phyloP scores from a whole-genome alignment of 768 basidiomycete genomes.

The Lactifluus echinatus region DNA sequence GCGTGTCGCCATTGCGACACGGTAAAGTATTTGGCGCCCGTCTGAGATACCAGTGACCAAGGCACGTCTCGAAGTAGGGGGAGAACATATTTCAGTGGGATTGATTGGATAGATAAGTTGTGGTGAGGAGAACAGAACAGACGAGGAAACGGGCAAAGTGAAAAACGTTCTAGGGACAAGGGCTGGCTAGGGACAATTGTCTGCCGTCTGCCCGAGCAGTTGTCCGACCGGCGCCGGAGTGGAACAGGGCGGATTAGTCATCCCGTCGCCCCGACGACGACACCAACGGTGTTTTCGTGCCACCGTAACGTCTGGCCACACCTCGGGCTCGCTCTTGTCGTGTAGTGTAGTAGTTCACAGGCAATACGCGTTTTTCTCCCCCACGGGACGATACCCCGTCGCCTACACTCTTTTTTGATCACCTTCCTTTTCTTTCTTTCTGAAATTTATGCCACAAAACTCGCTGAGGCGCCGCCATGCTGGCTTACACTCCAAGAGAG shows the following conservation, averaged over 20 bases:
- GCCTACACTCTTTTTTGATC: constrained; percentile 5
- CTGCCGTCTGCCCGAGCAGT: not conserved
- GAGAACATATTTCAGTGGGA: not conserved
- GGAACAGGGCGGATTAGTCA: not conserved
- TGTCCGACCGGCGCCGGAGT: not conserved
- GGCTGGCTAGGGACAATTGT: not conserved
- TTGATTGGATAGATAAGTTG: too few species aligned
- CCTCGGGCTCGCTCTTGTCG: not conserved
- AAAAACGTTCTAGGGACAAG: not conserved
- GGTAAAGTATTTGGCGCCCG: constrained; percentile 4
- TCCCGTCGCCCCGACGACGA: not conserved
- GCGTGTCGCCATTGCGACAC: constrained; percentile 18
- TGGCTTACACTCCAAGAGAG: not conserved
- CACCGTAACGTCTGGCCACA: too few species aligned
- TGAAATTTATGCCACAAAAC: constrained; percentile 2
- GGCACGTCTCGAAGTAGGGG: too few species aligned
- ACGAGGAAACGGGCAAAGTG: not conserved
- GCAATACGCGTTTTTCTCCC: not conserved
- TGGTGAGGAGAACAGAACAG: not conserved
- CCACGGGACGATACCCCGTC: not conserved
- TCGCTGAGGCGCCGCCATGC: not conserved
- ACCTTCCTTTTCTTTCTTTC: not conserved
- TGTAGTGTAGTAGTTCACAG: too few species aligned
- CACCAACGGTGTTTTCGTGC: too few species aligned
- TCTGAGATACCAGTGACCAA: too few species aligned